Base-by-base conservation (phyloP, 2,329 filamentous ascomycete genomes). In the Penicillium sclerotigenum region DNA sequence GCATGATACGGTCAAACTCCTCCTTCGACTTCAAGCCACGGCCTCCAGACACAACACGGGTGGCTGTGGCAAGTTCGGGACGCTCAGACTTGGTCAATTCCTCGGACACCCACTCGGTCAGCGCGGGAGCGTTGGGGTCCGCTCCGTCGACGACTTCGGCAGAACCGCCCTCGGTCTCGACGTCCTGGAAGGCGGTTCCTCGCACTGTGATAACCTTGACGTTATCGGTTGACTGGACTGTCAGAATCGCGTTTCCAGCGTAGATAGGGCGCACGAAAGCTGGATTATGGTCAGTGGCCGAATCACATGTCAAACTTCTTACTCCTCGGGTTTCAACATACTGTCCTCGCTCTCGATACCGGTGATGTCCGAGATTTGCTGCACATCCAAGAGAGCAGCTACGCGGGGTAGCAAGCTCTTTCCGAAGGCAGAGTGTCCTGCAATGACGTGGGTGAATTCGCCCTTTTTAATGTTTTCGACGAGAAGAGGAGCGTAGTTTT, bases 401-500 rank as follows among this genome's bases (percentile, higher is more conserved):
- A 97, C 89, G 60, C 94, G 87, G 37, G 94, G 94, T 77, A 99
- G 81, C 43, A 99, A 75, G 75, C 88, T 95, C 84, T 99, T 99
- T 69, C 94, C 94, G 76, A 99, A 99, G 1, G 94, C 91, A 24
- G 92, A 94, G 79, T 97, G 91, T 53, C 89, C 88, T 37, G 88
- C 89, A 68, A 99, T 83, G 61, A 99, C 84, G 72, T 99, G 94
- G 59, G 92, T 96, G 75, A 91, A 97, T 58, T 87, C 90, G 58
- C 90, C 92, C 73, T 94, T 94, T 79, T 96, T 96, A 76, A 97
- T 93, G 76, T 97, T 99, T 75, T 97, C 93, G 49, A 91, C 89
- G 38, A 99, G 81, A 45, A 99, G 81, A 54, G 91, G 89, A n/a
- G 93, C 94, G 71, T 85, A 97, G 80, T 90, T 97, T 79, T 99